Conservation (phyloP, 352 stramenopile genomes). For the Globisporangium ultimum region DNA sequence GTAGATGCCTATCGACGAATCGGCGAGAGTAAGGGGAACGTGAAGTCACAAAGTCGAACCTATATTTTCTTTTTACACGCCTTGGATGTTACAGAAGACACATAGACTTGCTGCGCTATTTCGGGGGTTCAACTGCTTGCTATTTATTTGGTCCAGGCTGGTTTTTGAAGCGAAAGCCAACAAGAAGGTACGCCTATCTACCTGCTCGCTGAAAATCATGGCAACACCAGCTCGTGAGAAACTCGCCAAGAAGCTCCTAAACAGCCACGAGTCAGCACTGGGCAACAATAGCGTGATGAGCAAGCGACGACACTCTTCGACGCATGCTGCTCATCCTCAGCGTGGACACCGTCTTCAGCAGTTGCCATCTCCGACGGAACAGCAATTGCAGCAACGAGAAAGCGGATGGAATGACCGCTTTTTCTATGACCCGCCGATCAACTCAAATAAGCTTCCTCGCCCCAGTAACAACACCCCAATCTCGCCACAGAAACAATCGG, state of each 20-base stretch:
- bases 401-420: constrained; percentile 79
- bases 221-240: constrained; percentile 40
- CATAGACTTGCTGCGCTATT: not conserved
- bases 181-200: not conserved
- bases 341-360: constrained; percentile 34
- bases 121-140: too few species aligned
- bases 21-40: too few species aligned
- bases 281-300: constrained; percentile 10
- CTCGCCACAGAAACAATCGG: constrained; percentile 17
- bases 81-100: too few species aligned
- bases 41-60: too few species aligned
- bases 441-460: constrained; percentile 39
- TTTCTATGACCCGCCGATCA: constrained; percentile 41
- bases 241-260: constrained; percentile 43
- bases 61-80: too few species aligned
- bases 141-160: too few species aligned
- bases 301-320: constrained; percentile 13
- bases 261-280: constrained; percentile 14
- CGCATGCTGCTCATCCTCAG: constrained; percentile 10
- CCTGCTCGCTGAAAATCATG: constrained; percentile 20
- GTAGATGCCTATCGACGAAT: too few species aligned
- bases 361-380: constrained; percentile 34
- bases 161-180: not conserved
- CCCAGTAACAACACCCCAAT: constrained; percentile 16
- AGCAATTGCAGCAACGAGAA: constrained; percentile 59